These are phyloP conservation scores for Antitrichia curtipendula DNA, from an alignment of 225 moss, liverwort and hornwort genomes.

Conservation along the genomic window DNA sequence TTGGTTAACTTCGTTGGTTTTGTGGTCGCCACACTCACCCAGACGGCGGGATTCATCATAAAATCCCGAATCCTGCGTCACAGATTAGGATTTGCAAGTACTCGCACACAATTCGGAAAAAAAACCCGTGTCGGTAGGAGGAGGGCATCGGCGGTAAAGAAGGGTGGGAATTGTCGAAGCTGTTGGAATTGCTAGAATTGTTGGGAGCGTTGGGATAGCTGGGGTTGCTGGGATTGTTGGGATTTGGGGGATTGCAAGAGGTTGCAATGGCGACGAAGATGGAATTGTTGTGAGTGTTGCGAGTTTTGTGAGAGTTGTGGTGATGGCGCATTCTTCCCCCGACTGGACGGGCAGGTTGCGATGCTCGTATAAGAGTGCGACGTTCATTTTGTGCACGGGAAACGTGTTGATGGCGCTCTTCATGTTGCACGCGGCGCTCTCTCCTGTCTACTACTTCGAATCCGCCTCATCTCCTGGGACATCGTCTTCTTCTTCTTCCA, in stretches of 20 bases:
- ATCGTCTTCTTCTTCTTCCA: neutral
- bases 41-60: neutral
- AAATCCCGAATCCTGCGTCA: neutral
- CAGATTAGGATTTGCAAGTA: too few relatives aligned
- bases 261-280: neutral
- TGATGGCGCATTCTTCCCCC: slow-evolving; percentile 3
- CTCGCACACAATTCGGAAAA: neutral
- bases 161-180: neutral
- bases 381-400: slow-evolving; percentile 50
- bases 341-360: slow-evolving; percentile 13
- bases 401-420: slow-evolving; percentile 51
- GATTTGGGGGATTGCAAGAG: neutral
- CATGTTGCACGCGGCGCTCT: slow-evolving; percentile 45
- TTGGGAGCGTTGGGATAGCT: too few relatives aligned
- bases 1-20: neutral
- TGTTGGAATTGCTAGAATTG: neutral
- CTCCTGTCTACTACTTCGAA: slow-evolving; percentile 2
- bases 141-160: neutral
- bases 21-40: neutral
- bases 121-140: neutral
- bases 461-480: neutral
- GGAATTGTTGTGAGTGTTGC: neutral
- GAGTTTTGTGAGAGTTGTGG: neutral
- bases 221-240: neutral
- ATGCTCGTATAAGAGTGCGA: slow-evolving; percentile 59